Base-by-base conservation (phyloP, 83 land plant genomes). In the Isoetes engelmannii region DNA sequence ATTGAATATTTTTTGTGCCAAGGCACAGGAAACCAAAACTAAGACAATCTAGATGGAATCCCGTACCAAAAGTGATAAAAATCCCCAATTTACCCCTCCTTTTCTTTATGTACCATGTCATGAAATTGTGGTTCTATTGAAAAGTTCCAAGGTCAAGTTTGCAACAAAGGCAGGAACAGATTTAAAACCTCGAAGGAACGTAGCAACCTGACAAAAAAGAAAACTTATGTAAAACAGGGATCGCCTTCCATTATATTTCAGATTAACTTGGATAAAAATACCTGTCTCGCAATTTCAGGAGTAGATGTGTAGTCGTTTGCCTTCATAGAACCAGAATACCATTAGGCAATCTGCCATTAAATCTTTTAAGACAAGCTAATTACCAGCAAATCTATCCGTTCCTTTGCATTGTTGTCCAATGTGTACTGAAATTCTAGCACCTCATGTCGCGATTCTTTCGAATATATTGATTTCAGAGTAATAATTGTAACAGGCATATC, bases 351-450 rank as follows among this genome's bases (percentile, higher is more conserved):
- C 41, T 19, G 53, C 28, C 5, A 20, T 74, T 70, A 4, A 15
- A 48, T 49, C 15, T 45, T 41, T 55, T 6, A 19, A 12, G 21
- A 15, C 37, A 19, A 67, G 57, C 6, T 18, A 13, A 63, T 64
- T 82, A 94, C 98, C 86, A 84, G 60, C 75, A 94, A 83, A 67
- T 81, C 87, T 63, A 83, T 59, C 28, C 62, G 62, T 59, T 4
- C 62, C 3, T 18, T 37, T 59, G 62, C 62, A 59, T 59, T 79
- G 66, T 78, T 84, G 60, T 89, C 89, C 5, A 90, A 84, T 70
- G 90, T 96, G 78, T 87, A 91, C 65, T 90, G 97, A 82, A 90
- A 94, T 71, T 84, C 80, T 66, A 94, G 84, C 64, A 81, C 84
- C 61, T 94, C 98, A 72, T 94, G 84, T 68, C 87, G 28, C 19